A percentile compares a stretch with the other conserved stretches of the same genome.
These are phyloP conservation scores for Sindora glabra DNA, from an alignment of 306 rosid genomes.

Conservation along the genomic window DNA sequence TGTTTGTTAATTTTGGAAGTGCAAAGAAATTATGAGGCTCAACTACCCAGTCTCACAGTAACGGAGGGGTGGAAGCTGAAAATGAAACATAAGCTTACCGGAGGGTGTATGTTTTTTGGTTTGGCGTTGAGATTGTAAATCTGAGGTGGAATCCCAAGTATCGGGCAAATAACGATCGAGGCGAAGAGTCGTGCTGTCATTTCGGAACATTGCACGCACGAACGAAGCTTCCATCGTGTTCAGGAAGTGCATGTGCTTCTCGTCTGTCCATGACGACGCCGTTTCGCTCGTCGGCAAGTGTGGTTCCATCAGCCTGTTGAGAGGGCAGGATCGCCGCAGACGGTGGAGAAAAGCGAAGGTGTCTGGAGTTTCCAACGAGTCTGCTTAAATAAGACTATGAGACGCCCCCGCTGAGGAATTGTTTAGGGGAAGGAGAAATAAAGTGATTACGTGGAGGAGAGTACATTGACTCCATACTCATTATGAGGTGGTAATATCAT, in stretches of 20 bases:
- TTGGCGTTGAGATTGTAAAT: conserved; percentile 25
- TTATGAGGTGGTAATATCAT: too few relatives aligned
- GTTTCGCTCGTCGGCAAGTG: not conserved
- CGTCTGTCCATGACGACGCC: conserved; percentile 58
- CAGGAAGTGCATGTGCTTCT: conserved; percentile 63
- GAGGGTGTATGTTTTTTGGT: conserved; percentile 19
- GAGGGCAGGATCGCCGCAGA: too few relatives aligned
- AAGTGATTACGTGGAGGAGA: too few relatives aligned
- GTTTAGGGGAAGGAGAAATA: too few relatives aligned
- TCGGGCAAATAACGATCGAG: conserved; percentile 63
- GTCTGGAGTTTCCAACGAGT: too few relatives aligned
- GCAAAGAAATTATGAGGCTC: too few relatives aligned
- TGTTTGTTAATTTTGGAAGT: too few relatives aligned
- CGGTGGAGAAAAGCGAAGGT: too few relatives aligned
- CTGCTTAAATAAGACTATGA: too few relatives aligned
- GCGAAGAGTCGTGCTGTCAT: conserved; percentile 13
- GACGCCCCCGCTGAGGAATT: too few relatives aligned
- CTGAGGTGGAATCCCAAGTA: conserved; percentile 59
- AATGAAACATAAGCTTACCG: conserved; percentile 24
- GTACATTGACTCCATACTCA: too few relatives aligned
- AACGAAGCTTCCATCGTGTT: conserved; percentile 78
- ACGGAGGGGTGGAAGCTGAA: not conserved
- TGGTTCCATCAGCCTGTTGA: not conserved
- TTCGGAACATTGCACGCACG: conserved; percentile 54
- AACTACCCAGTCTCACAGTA: too few relatives aligned